Evolutionary conservation across 1,284 basidiomycete species (phyloP), one percentile per base, ranked within the genome.

Genomic region (Papiliotrema laurentii): DNA sequence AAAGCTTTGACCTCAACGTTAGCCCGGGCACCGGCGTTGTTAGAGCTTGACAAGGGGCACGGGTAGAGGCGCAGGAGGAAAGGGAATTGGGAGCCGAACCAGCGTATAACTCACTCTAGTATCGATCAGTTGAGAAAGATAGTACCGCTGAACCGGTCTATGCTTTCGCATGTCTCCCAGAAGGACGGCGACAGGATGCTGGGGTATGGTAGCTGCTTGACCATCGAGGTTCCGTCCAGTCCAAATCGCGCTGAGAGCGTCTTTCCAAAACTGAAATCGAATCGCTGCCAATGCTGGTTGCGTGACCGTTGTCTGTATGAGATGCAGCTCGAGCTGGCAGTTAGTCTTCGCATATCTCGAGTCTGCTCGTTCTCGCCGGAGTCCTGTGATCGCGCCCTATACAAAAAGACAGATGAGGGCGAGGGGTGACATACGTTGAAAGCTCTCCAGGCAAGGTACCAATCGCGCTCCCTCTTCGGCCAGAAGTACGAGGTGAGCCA

Each of bases 221-320:
- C 40, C 45, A 11, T 24, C 45, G 10, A 21, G 34, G 35, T 39
- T 49, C 24, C 34, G 37, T 47, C 48, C 47, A 46, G 47, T 48
- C 47, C 47, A 62, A 33, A 91, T 83, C 31, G 75, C 78, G 59
- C 84, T 85, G 35, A 94, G 68, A 1, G 87, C 84, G 66, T 96
- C 90, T 64, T 83, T 82, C 92, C 91, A 96, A 73, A 93, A 96
- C 69, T 93, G 87, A 77, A 89, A 84, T 58, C 89, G 81, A 80
- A 94, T 90, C 64, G 84, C 82, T 6, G 89, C 92, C 53, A 96
- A 83, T 24, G 83, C 79, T 33, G 83, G 75, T 60, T 87, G 88
- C 16, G 85, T 84, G 14, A 91, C 85, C 13, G 80, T 79, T 55
- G 93, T 89, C 60, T 85, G 83, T 14, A 92, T 77, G 62, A 79